These are phyloP conservation scores for Sclerotinia minor DNA, from an alignment of 2,329 filamentous ascomycete genomes.

Conservation along the genomic window DNA sequence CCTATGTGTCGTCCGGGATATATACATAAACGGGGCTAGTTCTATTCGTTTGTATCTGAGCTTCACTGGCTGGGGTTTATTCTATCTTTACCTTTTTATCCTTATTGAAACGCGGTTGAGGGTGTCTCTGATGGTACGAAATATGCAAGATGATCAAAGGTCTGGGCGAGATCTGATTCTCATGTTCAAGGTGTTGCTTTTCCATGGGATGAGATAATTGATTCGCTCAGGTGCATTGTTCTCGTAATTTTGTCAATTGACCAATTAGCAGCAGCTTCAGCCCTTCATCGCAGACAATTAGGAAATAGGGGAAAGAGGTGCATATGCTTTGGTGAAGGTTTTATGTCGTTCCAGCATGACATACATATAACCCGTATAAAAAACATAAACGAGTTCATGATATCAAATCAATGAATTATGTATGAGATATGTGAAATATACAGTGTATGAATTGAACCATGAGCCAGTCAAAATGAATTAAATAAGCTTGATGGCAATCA, in stretches of 20 bases:
- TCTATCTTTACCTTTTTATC: not conserved
- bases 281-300: not conserved
- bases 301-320: constrained; percentile 4
- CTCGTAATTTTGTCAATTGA: not conserved
- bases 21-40: not conserved
- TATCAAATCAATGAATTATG: not conserved
- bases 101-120: constrained; percentile 13
- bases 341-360: constrained; percentile 2
- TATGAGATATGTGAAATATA: not conserved
- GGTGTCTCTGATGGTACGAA: not conserved
- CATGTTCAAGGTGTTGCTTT: not conserved
- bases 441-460: not conserved
- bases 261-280: not conserved
- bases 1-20: constrained; percentile 1
- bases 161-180: constrained; percentile 8
- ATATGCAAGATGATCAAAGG: constrained; percentile 7
- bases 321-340: not conserved
- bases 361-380: constrained; percentile 2
- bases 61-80: not conserved
- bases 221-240: constrained; percentile 5
- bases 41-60: not conserved
- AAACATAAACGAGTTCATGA: not conserved
- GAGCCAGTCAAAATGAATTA: not conserved
- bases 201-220: not conserved
- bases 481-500: not conserved